Percentiles rank a stretch among this genome's conserved stretches.
Conservation (phyloP, 129 eudicot genomes). For the Oenanthe sinensis region DNA sequence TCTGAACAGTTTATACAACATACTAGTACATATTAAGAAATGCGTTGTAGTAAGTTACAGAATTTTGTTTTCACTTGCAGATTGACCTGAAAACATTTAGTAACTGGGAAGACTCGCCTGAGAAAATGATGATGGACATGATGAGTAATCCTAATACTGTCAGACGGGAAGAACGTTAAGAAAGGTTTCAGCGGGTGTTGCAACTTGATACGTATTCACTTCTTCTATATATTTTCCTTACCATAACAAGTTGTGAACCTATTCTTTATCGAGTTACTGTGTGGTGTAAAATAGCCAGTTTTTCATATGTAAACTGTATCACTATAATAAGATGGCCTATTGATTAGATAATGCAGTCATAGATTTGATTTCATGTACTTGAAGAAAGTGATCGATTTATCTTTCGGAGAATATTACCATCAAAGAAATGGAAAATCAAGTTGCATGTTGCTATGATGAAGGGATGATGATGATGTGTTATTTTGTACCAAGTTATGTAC, state of each 20-base stretch:
- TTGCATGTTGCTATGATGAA: constrained; percentile 7
- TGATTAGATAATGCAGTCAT: not conserved
- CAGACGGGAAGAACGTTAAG: constrained; percentile 55
- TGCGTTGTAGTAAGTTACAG: not conserved
- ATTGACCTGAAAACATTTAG: constrained; percentile 73
- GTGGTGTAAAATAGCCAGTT: not conserved
- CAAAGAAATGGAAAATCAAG: not conserved
- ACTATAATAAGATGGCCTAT: not conserved
- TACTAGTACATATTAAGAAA: not conserved
- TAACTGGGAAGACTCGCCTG: constrained; percentile 99
- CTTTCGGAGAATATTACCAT: not conserved
- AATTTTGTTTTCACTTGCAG: constrained; percentile 27
- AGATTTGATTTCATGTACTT: not conserved
- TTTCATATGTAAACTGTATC: not conserved
- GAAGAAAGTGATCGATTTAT: not conserved
- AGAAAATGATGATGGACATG: constrained; percentile 99
- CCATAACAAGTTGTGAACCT: not conserved
- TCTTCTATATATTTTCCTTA: not conserved
- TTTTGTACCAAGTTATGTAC: no score
- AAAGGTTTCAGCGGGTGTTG: not conserved
- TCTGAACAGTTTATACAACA: not conserved
- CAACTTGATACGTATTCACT: not conserved
- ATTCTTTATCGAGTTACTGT: not conserved
- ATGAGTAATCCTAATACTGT: constrained; percentile 49
- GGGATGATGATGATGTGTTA: not conserved